Percentiles rank a stretch among this genome's conserved stretches.
These are phyloP conservation scores for Cyamopsis tetragonoloba DNA, from an alignment of 306 rosid species.

Conservation along the genomic window DNA sequence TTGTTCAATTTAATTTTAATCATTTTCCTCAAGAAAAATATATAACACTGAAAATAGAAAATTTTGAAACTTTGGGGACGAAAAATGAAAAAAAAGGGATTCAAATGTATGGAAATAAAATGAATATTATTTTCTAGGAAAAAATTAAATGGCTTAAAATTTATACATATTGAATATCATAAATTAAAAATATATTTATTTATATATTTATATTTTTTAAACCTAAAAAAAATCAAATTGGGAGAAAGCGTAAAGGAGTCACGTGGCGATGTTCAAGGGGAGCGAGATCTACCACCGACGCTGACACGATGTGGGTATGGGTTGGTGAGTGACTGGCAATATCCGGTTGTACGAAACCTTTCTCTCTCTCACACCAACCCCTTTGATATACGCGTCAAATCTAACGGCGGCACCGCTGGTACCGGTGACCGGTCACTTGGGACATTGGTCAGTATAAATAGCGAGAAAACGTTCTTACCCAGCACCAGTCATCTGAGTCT, in stretches of 20 bases:
- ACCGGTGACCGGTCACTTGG: slow-evolving; percentile 45
- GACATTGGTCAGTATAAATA: slow-evolving; percentile 37
- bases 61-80: too few relatives aligned
- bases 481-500: background rate
- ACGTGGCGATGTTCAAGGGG: background rate
- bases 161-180: too few relatives aligned
- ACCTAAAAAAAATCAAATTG: too few relatives aligned
- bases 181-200: too few relatives aligned
- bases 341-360: slow-evolving; percentile 21
- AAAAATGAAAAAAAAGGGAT: too few relatives aligned
- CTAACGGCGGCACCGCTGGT: slow-evolving; percentile 35
- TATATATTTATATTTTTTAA: background rate
- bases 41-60: too few relatives aligned
- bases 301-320: background rate
- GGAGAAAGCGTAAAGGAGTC: too few relatives aligned
- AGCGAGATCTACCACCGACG: slow-evolving; percentile 22
- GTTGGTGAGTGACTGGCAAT: slow-evolving; percentile 49
- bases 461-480: background rate
- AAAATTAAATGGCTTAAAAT: too few relatives aligned
- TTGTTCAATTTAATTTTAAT: too few relatives aligned
- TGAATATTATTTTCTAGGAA: too few relatives aligned
- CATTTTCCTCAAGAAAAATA: too few relatives aligned
- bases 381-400: slow-evolving; percentile 18
- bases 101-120: too few relatives aligned
- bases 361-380: slow-evolving; percentile 43